Evolutionary conservation across 2,329 filamentous ascomycete species (phyloP).

Genomic region (Ascochyta lentis): DNA sequence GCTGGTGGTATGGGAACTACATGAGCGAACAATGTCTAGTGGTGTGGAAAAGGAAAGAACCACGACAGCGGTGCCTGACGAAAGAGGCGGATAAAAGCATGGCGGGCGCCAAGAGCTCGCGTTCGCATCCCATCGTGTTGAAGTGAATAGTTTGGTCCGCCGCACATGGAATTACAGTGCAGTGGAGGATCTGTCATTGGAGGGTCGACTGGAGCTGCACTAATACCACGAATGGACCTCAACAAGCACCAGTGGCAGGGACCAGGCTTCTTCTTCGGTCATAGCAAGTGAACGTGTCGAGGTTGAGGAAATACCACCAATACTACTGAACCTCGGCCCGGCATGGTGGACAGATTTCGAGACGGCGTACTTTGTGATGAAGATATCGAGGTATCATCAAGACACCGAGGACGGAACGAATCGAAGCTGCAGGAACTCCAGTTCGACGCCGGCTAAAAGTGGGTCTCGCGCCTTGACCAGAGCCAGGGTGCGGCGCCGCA

Average conservation of each 20-base stretch:
- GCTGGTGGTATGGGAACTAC: not conserved
- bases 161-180: not conserved
- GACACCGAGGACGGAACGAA: no score
- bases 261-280: no score
- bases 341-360: no score
- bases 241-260: no score
- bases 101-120: not conserved
- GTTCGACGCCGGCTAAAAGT: not conserved
- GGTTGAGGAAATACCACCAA: no score
- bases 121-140: not conserved
- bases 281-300: no score
- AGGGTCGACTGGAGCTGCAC: no score
- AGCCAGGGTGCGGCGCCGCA: slow-evolving; percentile 4
- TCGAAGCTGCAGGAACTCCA: not conserved
- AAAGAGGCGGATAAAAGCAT: not conserved
- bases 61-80: not conserved
- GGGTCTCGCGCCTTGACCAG: not conserved
- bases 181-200: not conserved
- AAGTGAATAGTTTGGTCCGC: not conserved
- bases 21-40: not conserved
- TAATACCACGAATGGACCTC: no score
- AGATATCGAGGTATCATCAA: no score
- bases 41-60: not conserved
- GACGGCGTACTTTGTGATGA: no score
- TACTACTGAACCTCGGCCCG: no score